These are phyloP conservation scores for Boletus huronensis DNA, from an alignment of 768 basidiomycete genomes.

Conservation along the genomic window DNA sequence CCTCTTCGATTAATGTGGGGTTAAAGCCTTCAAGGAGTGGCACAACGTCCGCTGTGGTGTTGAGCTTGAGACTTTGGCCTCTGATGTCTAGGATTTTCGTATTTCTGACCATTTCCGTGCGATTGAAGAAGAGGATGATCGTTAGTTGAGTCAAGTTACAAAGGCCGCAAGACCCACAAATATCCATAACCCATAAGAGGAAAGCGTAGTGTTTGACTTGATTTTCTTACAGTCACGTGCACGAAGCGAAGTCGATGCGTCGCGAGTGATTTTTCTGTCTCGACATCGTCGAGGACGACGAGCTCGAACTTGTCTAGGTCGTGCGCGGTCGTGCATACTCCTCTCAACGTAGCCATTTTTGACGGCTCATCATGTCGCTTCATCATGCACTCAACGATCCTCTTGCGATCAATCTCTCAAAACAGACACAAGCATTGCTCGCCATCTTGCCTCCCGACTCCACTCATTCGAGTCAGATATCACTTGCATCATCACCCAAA, in stretches of 20 bases:
- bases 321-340: not conserved
- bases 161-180: not conserved
- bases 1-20: slow-evolving; percentile 71
- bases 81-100: slow-evolving; percentile 28
- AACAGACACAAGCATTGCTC: slow-evolving; percentile 50
- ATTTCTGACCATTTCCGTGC: slow-evolving; percentile 16
- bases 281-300: not conserved
- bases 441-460: slow-evolving; percentile 42
- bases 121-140: not conserved
- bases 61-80: slow-evolving; percentile 59
- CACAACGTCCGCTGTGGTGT: slow-evolving; percentile 69
- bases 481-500: slow-evolving; percentile 36
- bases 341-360: not conserved
- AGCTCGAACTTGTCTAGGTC: not conserved
- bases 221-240: slow-evolving; percentile 23
- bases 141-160: not conserved
- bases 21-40: slow-evolving; percentile 66
- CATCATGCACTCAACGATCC: slow-evolving; percentile 44
- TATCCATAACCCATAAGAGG: slow-evolving; percentile 22
- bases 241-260: not conserved
- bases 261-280: slow-evolving; percentile 4
- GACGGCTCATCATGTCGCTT: slow-evolving; percentile 9
- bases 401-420: slow-evolving; percentile 52
- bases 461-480: slow-evolving; percentile 36
- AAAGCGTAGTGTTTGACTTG: not conserved